Percentiles rank a stretch among this genome's conserved stretches.
Evolutionary conservation across 768 basidiomycete genomes (phyloP).

Genomic region (Pleurotus platypus): DNA sequence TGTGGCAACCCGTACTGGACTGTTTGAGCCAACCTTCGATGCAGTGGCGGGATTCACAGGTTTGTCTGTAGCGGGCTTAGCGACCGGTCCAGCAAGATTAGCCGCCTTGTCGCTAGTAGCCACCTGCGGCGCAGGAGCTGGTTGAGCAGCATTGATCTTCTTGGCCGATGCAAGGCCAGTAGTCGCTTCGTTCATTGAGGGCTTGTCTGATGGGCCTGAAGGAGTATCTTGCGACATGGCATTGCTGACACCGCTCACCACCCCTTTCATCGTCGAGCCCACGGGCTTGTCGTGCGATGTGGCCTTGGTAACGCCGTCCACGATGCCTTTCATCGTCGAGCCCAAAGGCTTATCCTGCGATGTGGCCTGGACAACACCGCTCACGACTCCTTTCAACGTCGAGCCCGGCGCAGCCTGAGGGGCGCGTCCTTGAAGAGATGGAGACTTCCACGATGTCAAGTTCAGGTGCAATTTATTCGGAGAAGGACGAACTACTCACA

Average conservation of each 20-base stretch:
- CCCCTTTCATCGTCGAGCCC: no score
- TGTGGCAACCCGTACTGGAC: background rate
- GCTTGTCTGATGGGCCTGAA: no score
- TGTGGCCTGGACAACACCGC: no score
- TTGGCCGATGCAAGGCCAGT: background rate
- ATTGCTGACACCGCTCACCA: no score
- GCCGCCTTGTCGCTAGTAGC: background rate
- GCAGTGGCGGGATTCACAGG: background rate
- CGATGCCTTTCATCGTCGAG: no score
- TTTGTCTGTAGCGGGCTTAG: background rate
- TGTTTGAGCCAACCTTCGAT: background rate
- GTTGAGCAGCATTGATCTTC: background rate
- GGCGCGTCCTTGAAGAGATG: background rate
- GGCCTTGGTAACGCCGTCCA: no score
- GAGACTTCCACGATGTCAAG: background rate
- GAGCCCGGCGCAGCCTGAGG: background rate
- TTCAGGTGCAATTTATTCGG: background rate
- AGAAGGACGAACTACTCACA: background rate
- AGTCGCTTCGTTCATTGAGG: no score
- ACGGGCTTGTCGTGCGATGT: no score
- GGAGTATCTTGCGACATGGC: no score
- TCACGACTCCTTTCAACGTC: no score
- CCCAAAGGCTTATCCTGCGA: no score
- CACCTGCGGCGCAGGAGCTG: background rate
- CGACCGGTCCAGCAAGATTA: background rate